Base-by-base conservation (phyloP, 202 grass and related monocot species). In the Hordeum pubiflorum region DNA sequence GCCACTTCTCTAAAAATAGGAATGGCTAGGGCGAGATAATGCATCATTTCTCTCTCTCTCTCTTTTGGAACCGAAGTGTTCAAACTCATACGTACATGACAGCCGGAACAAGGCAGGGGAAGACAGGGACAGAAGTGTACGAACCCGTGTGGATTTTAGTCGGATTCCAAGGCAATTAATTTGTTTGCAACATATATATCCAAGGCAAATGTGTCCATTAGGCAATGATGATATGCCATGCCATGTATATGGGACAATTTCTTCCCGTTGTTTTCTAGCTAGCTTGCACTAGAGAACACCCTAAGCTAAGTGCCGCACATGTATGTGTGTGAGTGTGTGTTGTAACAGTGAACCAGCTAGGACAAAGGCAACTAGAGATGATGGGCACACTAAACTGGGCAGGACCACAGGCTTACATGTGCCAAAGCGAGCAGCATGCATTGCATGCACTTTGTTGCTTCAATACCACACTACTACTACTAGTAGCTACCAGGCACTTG, bases 401-500 rank as follows among this genome's bases (percentile, higher is more conserved):
- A 86, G 83, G 79, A 89, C 83, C 87, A 81, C 82, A 66, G 18
- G 15, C 33, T 72, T 32, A 61, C 72, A 85, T 59, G 59, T 63
- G 58, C 58, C 80, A 82, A 85, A 86, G 83, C 50, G 74, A 86
- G 83, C 50, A n/a, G 50, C 22, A 39, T 39, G 64, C 56, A 82
- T 69, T 74, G 59, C 66, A 37, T 74, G 59, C 66, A 37, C 57
- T 48, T 67, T 17, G 79, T 78, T 86, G 83, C 71, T 74, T 86
- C 74, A 27, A 68, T 33, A 36, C 59, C 79, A 73, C 82, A 60
- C 78, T 13, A 20, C 31, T 31, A 4, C 29, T 29, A 12, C 3
- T 48, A 36, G 41, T 20, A 21, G 20, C 54, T 22, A 46, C 13
- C 6, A 1, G 54, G 13, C 43, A 46, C 43, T 46, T 57, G 6